Evolutionary conservation across 75 land plant genomes (phyloP).

Genomic region (Cryptomeria japonica): DNA sequence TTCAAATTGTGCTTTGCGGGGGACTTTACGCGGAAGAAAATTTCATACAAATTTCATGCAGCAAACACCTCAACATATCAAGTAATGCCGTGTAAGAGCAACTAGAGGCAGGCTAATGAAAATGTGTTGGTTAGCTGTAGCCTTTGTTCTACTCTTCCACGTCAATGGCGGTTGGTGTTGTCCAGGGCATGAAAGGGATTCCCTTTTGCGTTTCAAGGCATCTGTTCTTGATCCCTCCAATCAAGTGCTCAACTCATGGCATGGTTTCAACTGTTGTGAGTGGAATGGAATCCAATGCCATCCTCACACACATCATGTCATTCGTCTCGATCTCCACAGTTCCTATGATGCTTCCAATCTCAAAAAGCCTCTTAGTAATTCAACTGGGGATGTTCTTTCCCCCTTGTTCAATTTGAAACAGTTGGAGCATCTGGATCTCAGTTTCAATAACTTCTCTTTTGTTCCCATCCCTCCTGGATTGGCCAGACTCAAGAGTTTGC

Average conservation of each 20-base stretch:
- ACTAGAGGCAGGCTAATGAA: too few relatives aligned
- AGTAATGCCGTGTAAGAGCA: too few relatives aligned
- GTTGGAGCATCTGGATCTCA: conserved; percentile 25
- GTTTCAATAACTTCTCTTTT: conserved; percentile 17
- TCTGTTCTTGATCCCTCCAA: not conserved
- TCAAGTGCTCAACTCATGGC: not conserved
- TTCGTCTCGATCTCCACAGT: not conserved
- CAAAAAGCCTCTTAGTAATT: not conserved
- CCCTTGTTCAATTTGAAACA: conserved; percentile 11
- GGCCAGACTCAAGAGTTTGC: conserved; percentile 17
- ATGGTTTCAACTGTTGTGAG: not conserved
- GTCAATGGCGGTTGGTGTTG: not conserved
- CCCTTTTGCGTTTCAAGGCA: not conserved
- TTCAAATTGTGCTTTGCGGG: too few relatives aligned
- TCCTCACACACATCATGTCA: not conserved
- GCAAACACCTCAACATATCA: too few relatives aligned
- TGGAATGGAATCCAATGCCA: not conserved
- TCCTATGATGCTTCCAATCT: not conserved
- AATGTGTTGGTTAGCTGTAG: not conserved
- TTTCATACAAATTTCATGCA: too few relatives aligned
- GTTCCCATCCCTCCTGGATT: conserved; percentile 19
- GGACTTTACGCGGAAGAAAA: too few relatives aligned
- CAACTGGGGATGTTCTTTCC: not conserved
- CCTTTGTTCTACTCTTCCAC: not conserved
- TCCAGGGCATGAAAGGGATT: not conserved